Percentiles rank a stretch among this genome's conserved stretches.
phyloP scores from a whole-genome alignment of 2,329 filamentous ascomycete species.

The Apiospora phragmitis region DNA sequence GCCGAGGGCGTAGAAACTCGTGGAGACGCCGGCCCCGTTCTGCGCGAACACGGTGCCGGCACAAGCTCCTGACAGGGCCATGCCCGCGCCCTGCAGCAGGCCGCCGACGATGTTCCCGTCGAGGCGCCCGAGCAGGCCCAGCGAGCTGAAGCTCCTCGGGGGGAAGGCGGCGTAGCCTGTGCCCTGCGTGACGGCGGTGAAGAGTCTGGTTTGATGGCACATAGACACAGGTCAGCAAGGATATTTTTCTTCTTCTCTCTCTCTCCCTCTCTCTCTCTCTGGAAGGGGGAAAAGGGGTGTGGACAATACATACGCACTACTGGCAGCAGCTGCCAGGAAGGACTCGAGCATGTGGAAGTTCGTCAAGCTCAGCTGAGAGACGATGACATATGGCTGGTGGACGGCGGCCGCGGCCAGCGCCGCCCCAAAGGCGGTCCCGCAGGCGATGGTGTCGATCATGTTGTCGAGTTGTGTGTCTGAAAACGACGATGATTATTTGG shows the following conservation, averaged over 20 bases:
- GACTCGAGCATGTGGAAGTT: constrained; percentile 68
- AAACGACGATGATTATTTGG: background rate
- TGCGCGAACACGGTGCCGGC: constrained; percentile 67
- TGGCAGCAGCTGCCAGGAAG: constrained; percentile 63
- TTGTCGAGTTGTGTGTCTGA: background rate
- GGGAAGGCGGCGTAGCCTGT: constrained; percentile 43
- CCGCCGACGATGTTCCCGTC: constrained; percentile 69
- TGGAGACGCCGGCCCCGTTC: constrained; percentile 51
- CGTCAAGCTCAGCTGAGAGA: constrained; percentile 59
- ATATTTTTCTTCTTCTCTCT: background rate
- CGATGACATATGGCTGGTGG: constrained; percentile 59
- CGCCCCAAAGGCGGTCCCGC: constrained; percentile 62
- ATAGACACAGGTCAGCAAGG: background rate
- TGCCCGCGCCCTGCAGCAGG: constrained; percentile 61
- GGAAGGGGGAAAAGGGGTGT: background rate
- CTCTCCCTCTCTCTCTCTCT: background rate
- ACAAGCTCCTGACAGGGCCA: constrained; percentile 65
- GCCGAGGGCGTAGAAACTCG: constrained; percentile 51
- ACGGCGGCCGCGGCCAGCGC: constrained; percentile 62
- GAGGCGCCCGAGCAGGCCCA: constrained; percentile 54
- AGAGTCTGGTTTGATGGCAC: constrained; percentile 33
- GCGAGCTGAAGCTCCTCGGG: constrained; percentile 50
- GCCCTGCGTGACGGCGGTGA: constrained; percentile 47
- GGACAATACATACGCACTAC: constrained; percentile 54
- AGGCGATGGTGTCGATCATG: constrained; percentile 30